Base-by-base conservation (phyloP, 345 rosid species). In the Kandelia obovata region DNA sequence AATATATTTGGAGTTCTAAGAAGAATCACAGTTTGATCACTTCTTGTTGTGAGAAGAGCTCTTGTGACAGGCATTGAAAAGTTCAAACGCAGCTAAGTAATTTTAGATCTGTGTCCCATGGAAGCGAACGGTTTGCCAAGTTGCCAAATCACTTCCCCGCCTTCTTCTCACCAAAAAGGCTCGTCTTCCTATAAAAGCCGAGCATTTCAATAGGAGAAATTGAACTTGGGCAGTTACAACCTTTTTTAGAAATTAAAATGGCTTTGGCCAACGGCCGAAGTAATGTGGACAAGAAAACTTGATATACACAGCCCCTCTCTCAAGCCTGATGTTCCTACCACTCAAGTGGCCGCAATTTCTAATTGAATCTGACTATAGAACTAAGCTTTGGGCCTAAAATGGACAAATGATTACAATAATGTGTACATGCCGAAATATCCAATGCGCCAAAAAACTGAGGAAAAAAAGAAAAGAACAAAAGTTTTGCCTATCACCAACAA, bases 351-450 rank as follows among this genome's bases (percentile, higher is more conserved):
- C 53, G 60, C 13, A 55, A 64, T 70, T 67, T 56, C 75, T 58
- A 62, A 31, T 34, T 63, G 65, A 68, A 68, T 74, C 60, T 19
- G 43, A 61, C 77, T 51, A 37, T 46, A 23, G 60, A 70, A 52
- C 73, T 58, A 58, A 65, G 67, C 75, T 61, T 21, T 62, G 51
- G 47, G 58, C 73, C 70, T 65, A 69, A 32, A 39, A 69, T 0
- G 30, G 26, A 75, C 20, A 64, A 60, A 13, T 58, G 67, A 47
- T 66, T 71, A 77, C 73, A 73, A 21, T 67, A 68, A 68, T 72
- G 73, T 47, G 72, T 69, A 78, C 72, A 78, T 35, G 72, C 68
- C 64, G 65, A 66, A 70, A 66, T 43, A 71, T 65, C 79, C 79
- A 76, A 73, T 30, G 77, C 68, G 66, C 71, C 74, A 70, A 69